Evolutionary conservation across 2,329 filamentous ascomycete species (phyloP).

Genomic region (Tolypocladium guangdongense): DNA sequence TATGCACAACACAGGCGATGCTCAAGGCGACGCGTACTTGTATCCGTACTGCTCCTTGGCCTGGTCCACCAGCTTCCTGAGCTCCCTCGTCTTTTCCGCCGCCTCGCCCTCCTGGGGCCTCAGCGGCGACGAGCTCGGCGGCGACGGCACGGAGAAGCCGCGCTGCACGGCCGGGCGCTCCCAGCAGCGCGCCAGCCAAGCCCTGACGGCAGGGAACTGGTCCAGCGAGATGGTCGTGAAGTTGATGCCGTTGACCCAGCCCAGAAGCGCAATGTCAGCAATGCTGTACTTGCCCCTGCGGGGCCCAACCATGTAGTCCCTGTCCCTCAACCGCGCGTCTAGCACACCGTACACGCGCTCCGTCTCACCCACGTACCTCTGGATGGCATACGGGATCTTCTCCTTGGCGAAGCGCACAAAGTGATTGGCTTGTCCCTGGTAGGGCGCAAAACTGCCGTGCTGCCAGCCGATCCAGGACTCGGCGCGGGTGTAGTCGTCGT

Average conservation of each 20-base stretch:
- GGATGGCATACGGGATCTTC: constrained; percentile 57
- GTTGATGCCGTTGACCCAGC: constrained; percentile 50
- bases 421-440: constrained; percentile 67
- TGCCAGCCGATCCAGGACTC: constrained; percentile 54
- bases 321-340: constrained; percentile 47
- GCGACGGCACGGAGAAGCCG: constrained; percentile 57
- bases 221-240: constrained; percentile 26
- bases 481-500: constrained; percentile 22
- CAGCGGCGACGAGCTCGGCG: constrained; percentile 24
- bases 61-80: constrained; percentile 21
- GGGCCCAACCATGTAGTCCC: constrained; percentile 43
- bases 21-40: constrained; percentile 32
- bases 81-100: constrained; percentile 13
- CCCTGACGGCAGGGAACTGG: constrained; percentile 61
- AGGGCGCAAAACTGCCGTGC: constrained; percentile 63
- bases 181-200: constrained; percentile 62
- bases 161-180: constrained; percentile 59
- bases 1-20: no score
- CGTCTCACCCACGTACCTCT: constrained; percentile 67
- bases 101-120: constrained; percentile 9
- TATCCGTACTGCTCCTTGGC: constrained; percentile 36
- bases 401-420: constrained; percentile 59
- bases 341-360: constrained; percentile 64
- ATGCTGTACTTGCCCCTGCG: constrained; percentile 47
- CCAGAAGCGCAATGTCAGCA: constrained; percentile 62